Evolutionary conservation across 345 rosid genomes (phyloP).

Genomic region (Rhodamnia rubescens): DNA sequence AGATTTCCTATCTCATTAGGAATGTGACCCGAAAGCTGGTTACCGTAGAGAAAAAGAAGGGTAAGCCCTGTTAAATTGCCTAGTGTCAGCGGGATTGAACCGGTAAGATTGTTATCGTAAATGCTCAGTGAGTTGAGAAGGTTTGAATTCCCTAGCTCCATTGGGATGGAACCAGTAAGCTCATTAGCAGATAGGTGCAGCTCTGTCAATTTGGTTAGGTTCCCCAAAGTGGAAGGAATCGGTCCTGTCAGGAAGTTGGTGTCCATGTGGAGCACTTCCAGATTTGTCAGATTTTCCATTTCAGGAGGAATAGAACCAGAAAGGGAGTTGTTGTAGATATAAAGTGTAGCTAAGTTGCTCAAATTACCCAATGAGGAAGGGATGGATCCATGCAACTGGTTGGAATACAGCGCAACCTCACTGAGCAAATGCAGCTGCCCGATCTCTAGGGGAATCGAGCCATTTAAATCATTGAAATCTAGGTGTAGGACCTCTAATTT

Average conservation of each 20-base stretch:
- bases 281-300: slow-evolving; percentile 11
- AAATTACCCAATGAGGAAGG: slow-evolving; percentile 13
- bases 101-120: not conserved
- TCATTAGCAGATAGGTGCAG: not conserved
- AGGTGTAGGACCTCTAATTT: not conserved
- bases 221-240: slow-evolving; percentile 10
- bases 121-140: not conserved
- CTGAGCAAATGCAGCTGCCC: slow-evolving; percentile 6
- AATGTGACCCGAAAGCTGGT: not conserved
- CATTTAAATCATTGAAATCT: not conserved
- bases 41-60: not conserved
- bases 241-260: slow-evolving; percentile 1
- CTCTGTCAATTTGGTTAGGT: not conserved
- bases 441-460: slow-evolving; percentile 13
- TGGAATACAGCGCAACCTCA: slow-evolving; percentile 4
- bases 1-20: slow-evolving; percentile 4
- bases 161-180: slow-evolving; percentile 7
- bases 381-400: slow-evolving; percentile 10
- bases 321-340: slow-evolving; percentile 8
- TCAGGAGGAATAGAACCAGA: slow-evolving; percentile 12
- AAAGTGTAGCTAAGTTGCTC: not conserved
- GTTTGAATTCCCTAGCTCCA: not conserved
- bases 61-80: not conserved
- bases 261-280: not conserved
- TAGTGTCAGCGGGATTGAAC: not conserved